Percentiles rank a stretch among this genome's conserved stretches.
These are phyloP conservation scores for Colletotrichum melonis DNA, from an alignment of 2,329 filamentous ascomycete species.

Conservation along the genomic window DNA sequence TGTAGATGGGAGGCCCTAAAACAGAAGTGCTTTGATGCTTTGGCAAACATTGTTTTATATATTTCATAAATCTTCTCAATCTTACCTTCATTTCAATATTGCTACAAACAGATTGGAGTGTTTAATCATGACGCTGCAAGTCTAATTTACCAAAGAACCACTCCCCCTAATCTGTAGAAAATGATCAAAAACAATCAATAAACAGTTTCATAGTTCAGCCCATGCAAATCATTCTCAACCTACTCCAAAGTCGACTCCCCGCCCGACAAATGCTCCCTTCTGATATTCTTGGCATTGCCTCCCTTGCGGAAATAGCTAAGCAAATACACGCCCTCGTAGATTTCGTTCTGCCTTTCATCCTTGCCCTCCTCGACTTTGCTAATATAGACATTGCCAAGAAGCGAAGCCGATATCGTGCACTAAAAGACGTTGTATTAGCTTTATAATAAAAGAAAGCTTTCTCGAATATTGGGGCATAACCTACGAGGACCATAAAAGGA, in stretches of 20 bases:
- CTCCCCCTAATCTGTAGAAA: not conserved
- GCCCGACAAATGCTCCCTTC: not conserved
- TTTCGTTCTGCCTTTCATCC: constrained; percentile 40
- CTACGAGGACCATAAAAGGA: constrained; percentile 64
- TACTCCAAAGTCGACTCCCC: constrained; percentile 5
- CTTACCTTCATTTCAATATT: too few relatives aligned
- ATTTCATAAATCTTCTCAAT: too few relatives aligned
- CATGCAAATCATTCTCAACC: not conserved
- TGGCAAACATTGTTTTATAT: not conserved
- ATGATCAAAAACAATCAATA: not conserved
- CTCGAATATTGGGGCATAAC: constrained; percentile 7
- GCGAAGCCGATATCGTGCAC: constrained; percentile 42
- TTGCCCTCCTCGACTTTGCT: constrained; percentile 41
- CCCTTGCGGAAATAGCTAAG: constrained; percentile 34
- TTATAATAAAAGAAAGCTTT: too few relatives aligned
- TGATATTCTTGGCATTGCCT: not conserved
- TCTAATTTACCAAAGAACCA: not conserved
- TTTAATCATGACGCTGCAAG: not conserved
- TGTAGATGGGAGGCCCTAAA: not conserved
- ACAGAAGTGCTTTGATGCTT: not conserved
- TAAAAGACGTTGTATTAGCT: constrained; percentile 12
- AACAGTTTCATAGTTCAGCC: too few relatives aligned
- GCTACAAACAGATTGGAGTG: too few relatives aligned
- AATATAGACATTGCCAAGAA: constrained; percentile 49
- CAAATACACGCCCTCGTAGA: constrained; percentile 45